Percentiles rank a stretch among this genome's conserved stretches.
phyloP scores from a whole-genome alignment of 2,329 filamentous ascomycete genomes.

The Aspergillus unguis region DNA sequence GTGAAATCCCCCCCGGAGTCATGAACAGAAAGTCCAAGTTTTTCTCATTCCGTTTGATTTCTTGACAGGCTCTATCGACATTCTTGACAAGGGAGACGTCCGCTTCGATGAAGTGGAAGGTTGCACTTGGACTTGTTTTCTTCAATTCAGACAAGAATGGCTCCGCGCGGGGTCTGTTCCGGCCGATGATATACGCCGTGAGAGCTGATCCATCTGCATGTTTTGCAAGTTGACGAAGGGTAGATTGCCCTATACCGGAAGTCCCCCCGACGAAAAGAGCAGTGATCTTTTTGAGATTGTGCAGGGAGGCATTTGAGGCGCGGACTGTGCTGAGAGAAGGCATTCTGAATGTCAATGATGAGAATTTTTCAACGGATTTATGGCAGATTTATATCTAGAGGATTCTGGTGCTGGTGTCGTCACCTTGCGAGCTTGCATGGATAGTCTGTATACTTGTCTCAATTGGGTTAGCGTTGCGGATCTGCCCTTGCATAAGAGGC shows the following conservation, averaged over 20 bases:
- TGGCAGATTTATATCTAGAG: neutral
- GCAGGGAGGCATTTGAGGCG: slow-evolving; percentile 39
- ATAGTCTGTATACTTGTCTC: too few species aligned
- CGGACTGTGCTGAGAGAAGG: slow-evolving; percentile 31
- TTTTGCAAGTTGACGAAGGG: slow-evolving; percentile 47
- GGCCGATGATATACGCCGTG: slow-evolving; percentile 53
- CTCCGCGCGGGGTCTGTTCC: slow-evolving; percentile 35
- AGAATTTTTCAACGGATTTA: neutral
- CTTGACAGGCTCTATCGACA: slow-evolving; percentile 49
- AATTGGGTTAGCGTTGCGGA: too few species aligned
- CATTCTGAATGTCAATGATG: slow-evolving; percentile 19
- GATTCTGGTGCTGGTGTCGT: neutral
- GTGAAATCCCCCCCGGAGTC: slow-evolving; percentile 20
- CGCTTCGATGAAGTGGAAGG: slow-evolving; percentile 47
- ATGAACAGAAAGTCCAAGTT: slow-evolving; percentile 28
- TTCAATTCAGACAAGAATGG: slow-evolving; percentile 44
- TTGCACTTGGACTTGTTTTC: slow-evolving; percentile 43
- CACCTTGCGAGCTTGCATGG: neutral
- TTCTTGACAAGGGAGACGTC: slow-evolving; percentile 52
- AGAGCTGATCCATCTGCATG: slow-evolving; percentile 35
- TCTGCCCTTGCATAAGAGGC: too few species aligned
- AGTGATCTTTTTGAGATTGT: slow-evolving; percentile 31
- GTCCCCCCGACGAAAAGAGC: slow-evolving; percentile 55
- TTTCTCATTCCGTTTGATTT: slow-evolving; percentile 37
- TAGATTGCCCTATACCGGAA: slow-evolving; percentile 52